These are phyloP conservation scores for Thielaviopsis cerberus DNA, from an alignment of 2,329 filamentous ascomycete genomes.

Conservation along the genomic window DNA sequence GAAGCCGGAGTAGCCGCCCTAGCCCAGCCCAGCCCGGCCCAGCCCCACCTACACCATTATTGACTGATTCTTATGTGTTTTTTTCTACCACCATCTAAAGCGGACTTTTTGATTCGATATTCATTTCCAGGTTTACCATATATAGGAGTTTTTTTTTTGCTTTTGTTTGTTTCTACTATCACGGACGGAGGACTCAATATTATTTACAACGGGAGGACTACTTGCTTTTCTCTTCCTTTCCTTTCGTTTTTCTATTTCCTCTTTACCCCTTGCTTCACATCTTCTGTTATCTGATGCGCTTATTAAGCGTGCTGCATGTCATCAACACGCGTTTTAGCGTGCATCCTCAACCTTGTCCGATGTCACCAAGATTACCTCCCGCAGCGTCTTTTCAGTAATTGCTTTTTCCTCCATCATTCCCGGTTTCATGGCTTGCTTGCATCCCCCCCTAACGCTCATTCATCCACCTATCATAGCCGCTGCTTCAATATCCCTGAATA, in stretches of 20 bases:
- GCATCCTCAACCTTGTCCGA: too few relatives aligned
- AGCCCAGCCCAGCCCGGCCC: not conserved
- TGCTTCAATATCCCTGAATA: not conserved
- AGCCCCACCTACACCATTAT: too few relatives aligned
- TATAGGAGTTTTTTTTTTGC: not conserved
- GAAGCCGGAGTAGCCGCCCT: slow-evolving; percentile 20
- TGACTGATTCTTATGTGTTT: not conserved
- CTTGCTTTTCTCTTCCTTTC: not conserved
- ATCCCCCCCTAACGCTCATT: not conserved
- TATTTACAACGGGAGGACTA: not conserved
- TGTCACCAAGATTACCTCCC: not conserved
- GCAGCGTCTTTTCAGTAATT: not conserved
- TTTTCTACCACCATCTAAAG: not conserved
- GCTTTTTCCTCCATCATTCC: not conserved
- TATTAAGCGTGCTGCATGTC: too few relatives aligned
- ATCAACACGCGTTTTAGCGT: too few relatives aligned
- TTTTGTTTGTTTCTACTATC: not conserved
- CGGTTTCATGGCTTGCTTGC: too few relatives aligned
- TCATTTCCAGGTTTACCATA: not conserved
- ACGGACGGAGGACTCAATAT: not conserved
- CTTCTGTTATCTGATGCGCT: too few relatives aligned
- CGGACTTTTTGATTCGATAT: not conserved
- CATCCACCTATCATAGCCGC: not conserved
- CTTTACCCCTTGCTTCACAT: too few relatives aligned
- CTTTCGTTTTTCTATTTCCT: too few relatives aligned